Base-by-base conservation (phyloP, 2,329 filamentous ascomycete genomes). In the Sphaerulina vaccinii region DNA sequence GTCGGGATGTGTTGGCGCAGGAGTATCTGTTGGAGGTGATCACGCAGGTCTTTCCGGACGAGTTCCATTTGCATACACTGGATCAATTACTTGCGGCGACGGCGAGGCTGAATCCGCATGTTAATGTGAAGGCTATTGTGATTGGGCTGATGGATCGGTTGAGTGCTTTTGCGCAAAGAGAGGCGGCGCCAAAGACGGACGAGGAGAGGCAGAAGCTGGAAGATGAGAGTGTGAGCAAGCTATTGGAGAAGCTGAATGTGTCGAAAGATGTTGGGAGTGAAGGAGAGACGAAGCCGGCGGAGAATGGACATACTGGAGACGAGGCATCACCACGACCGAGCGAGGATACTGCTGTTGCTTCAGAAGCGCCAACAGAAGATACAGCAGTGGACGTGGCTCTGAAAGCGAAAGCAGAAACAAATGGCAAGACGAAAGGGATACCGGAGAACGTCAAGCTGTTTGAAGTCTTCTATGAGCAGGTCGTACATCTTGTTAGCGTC, bases 11-110 rank as follows among this genome's bases (percentile, higher is more conserved):
- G 11, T 76, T 99, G 57, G 93, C 93, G 27, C 93, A 99, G 70
- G 93, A 99, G 70, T 99, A 99, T 73, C 81, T 99, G 10, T 78
- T 99, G 43, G 93, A 99, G 79, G 93, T 99, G 57, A 95, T 99
- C 60, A 99, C 92, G 4, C 95, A 99, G 71, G 93, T 97, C 46
- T 99, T 99, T 75, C 93, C 93, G 1, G 93, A 99, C 72, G 93
- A 99, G 68, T 99, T 92, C 70, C 95, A 99, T 71, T 82, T 99
- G 18, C 91, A 99, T 68, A 99, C 93, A 0, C 82, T 99, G 24
- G 93, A 97, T 67, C 87, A 96, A 68, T 89, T 99, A 69, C 83
- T 99, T 27, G 93, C 87, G 7, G 93, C 93, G 5, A 95, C 96
- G 27, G 90, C 92, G 11, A 81, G 92, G 52, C 78, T 99, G 32